A percentile compares a stretch with the other conserved stretches of the same genome.
Evolutionary conservation across 73 alveolate species (phyloP).

Genomic region (Stentor roeselii): DNA sequence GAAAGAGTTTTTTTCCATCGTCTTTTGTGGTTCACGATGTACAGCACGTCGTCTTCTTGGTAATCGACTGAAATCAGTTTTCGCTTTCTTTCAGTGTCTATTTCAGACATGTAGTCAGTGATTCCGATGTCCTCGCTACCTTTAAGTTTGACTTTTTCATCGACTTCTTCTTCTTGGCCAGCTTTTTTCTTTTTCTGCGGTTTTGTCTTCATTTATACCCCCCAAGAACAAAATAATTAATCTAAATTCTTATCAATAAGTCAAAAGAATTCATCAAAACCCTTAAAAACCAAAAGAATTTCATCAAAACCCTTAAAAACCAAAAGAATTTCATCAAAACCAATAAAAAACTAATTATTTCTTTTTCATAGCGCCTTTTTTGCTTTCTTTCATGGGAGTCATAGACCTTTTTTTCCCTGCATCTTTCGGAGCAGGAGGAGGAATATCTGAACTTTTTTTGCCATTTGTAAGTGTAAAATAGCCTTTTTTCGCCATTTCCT

Average conservation of each 20-base stretch:
- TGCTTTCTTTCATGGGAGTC: not conserved
- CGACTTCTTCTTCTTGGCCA: too few relatives aligned
- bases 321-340: not conserved
- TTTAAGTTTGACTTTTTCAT: slow-evolving; percentile 10
- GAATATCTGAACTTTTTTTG: not conserved
- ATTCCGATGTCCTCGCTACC: slow-evolving; percentile 20
- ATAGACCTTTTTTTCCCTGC: not conserved
- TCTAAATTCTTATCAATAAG: too few relatives aligned
- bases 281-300: not conserved
- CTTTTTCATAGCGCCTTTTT: not conserved
- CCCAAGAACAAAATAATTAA: too few relatives aligned
- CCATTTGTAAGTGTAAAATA: not conserved
- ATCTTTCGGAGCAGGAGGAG: not conserved
- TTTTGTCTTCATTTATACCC: too few relatives aligned
- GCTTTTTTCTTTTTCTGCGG: too few relatives aligned
- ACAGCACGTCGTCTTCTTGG: slow-evolving; percentile 1
- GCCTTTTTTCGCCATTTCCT: not conserved
- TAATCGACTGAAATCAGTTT: not conserved
- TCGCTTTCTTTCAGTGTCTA: slow-evolving; percentile 2
- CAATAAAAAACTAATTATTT: not conserved
- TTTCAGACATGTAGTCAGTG: not conserved
- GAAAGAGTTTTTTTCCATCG: not conserved
- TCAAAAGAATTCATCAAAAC: not conserved
- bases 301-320: not conserved
- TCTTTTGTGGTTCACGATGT: slow-evolving; percentile 5